Evolutionary conservation across 176 grass and related monocot species (phyloP).

Genomic region (Chrysopogon serrulatus): DNA sequence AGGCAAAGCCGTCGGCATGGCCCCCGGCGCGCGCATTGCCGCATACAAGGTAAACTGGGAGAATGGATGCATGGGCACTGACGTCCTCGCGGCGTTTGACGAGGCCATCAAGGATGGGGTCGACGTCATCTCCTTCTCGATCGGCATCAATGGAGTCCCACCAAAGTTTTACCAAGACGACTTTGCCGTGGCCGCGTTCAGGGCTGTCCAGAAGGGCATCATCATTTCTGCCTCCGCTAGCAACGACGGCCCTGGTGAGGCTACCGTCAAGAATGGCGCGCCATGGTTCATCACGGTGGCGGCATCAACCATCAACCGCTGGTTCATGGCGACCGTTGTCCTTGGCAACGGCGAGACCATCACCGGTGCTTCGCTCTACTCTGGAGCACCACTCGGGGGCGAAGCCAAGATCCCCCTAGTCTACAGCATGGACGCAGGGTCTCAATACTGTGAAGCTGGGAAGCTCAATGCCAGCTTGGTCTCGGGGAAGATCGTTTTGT

Average conservation of each 20-base stretch:
- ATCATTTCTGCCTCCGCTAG: constrained; percentile 25
- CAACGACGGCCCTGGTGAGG: constrained; percentile 16
- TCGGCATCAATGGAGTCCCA: neutral
- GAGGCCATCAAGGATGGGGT: constrained; percentile 31
- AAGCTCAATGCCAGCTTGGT: neutral
- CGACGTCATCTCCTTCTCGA: constrained; percentile 29
- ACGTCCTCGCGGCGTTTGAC: constrained; percentile 35
- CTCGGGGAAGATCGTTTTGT: constrained; percentile 40
- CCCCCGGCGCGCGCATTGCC: constrained; percentile 22
- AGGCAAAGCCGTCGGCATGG: constrained; percentile 28
- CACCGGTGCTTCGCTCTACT: constrained; percentile 21
- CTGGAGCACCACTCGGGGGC: neutral
- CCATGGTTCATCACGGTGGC: constrained; percentile 62
- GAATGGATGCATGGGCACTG: neutral
- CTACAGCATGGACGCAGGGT: constrained; percentile 10
- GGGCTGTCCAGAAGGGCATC: constrained; percentile 33
- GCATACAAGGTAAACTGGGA: constrained; percentile 40
- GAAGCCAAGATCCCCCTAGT: neutral
- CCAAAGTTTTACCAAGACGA: neutral
- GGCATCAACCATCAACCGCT: constrained; percentile 46
- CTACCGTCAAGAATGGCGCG: constrained; percentile 30
- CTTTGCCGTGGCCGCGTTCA: constrained; percentile 29
- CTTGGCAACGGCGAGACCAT: constrained; percentile 36
- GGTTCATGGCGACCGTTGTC: constrained; percentile 23
- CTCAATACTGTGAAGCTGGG: neutral